Percentiles rank a stretch among this genome's conserved stretches.
Conservation (phyloP, 768 basidiomycete genomes). For the Sporobolomyces roseus region DNA sequence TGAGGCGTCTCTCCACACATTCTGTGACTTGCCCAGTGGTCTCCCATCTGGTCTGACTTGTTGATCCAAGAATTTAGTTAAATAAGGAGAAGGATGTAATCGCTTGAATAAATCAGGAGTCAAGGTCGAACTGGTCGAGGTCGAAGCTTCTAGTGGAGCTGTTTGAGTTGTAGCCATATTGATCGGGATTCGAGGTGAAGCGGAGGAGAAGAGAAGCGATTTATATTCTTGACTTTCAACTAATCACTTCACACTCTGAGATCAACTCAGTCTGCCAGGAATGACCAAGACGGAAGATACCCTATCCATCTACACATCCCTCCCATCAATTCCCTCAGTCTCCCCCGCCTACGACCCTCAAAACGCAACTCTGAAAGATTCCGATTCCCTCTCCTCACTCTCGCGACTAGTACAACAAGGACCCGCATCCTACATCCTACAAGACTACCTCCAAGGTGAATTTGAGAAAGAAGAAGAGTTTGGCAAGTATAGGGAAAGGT, state of each 20-base stretch:
- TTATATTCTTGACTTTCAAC: neutral
- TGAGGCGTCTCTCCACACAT: slow-evolving; percentile 65
- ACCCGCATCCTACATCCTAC: neutral
- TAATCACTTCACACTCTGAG: neutral
- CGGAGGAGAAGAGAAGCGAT: neutral
- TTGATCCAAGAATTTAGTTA: slow-evolving; percentile 77
- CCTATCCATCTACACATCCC: slow-evolving; percentile 2
- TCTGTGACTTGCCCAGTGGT: slow-evolving; percentile 47
- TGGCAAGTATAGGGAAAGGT: neutral
- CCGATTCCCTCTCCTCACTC: neutral
- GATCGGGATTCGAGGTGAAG: too few species aligned
- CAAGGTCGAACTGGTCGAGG: slow-evolving; percentile 5
- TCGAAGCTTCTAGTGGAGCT: neutral
- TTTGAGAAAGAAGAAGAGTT: neutral
- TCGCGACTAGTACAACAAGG: neutral
- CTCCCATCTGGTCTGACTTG: slow-evolving; percentile 79
- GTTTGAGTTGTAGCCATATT: neutral
- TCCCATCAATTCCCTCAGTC: neutral
- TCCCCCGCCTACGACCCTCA: neutral
- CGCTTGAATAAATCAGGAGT: slow-evolving; percentile 59
- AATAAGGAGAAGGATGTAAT: slow-evolving; percentile 80
- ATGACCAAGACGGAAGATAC: neutral
- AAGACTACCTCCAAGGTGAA: neutral
- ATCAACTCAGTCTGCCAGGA: too few species aligned
- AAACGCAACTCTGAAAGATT: neutral